Evolutionary conservation across 2,329 filamentous ascomycete species (phyloP), one percentile per base, ranked within the genome.

Genomic region (Penicillium italicum): DNA sequence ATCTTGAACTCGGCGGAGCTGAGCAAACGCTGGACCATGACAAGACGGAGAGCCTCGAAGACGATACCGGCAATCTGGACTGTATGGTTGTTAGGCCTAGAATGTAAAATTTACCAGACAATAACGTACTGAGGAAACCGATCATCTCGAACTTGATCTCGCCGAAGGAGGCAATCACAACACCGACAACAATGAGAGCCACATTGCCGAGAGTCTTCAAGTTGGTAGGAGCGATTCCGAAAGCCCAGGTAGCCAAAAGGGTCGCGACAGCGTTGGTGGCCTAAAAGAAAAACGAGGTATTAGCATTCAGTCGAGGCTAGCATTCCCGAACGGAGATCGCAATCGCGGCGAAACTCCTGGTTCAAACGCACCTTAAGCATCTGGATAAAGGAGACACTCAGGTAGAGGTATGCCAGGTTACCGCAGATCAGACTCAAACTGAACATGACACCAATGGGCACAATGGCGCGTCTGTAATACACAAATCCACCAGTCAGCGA

Each of bases 341-440:
- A 36, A 26, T 7, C 12, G n/a, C 22, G 16, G n/a, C 11, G 18
- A 28, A 50, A 16, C 12, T 34, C 34, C 14, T 78, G 9, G 7
- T 26, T 40, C 43, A 9, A 36, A 43, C 56, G 42, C 36, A 91
- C 88, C 89, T 97, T 97, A 75, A 97, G 86, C 93, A 97, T 97
- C 82, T 97, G 93, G 70, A 97, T 97, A 76, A 97, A 97, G 58
- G 93, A 89, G 56, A 97, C 93, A 64, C 89, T 94, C 59, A 97
- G 85, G 77, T 97, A 96, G 53, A 97, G 84, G 73, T 97, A 97
- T 66, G 93, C 91, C 77, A 96, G 78, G 80, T 97, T 97, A 71
- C 92, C 91, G 77, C 91, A 97, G 73, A 97, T 97, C 80, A 97
- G 83, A 76, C 89, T 94, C 80, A 97, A 80, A 73, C 89, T 94